Base-by-base conservation (phyloP, 345 rosid species). In the Sisymbrium irio region DNA sequence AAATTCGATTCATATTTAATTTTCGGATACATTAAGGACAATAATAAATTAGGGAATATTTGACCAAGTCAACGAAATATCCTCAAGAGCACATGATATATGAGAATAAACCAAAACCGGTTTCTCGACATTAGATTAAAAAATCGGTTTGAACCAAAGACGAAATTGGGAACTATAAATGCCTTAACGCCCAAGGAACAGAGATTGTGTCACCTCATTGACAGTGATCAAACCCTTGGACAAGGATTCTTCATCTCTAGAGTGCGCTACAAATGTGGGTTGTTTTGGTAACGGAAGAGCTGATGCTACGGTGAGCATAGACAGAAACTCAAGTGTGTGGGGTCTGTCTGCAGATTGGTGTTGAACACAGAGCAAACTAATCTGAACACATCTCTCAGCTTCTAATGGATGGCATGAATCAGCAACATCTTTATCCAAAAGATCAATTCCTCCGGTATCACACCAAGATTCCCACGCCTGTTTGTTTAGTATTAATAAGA, bases 341-440 rank as follows among this genome's bases (percentile, higher is more conserved):
- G 69, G 74, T 59, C 74, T 70, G 4, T 62, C 55, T 0, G 2
- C 8, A 39, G 62, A 35, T 40, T 50, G 76, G 51, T 62, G 42
- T 18, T 72, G 76, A 4, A 62, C 27, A 51, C 76, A 62, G 0
- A 72, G 62, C 15, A 72, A n/a, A 62, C 76, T 36, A 14, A 72
- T 72, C 62, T 62, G 62, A 7, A 62, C 42, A 62, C 76, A 71
- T 39, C 76, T 72, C 1, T n/a, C n/a, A 62, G 37, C 76, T 40
- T 71, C 20, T 0, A 0, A n/a, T n/a, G n/a, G n/a, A n/a, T n/a
- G n/a, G n/a, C n/a, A n/a, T n/a, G n/a, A n/a, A n/a, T n/a, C n/a
- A n/a, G n/a, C n/a, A n/a, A n/a, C n/a, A n/a, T n/a, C n/a, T n/a
- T n/a, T n/a, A n/a, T n/a, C n/a, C n/a, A 11, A 71, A 2, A 61